Base-by-base conservation (phyloP, 2,329 filamentous ascomycete genomes). In the Diplocarpon rosae region DNA sequence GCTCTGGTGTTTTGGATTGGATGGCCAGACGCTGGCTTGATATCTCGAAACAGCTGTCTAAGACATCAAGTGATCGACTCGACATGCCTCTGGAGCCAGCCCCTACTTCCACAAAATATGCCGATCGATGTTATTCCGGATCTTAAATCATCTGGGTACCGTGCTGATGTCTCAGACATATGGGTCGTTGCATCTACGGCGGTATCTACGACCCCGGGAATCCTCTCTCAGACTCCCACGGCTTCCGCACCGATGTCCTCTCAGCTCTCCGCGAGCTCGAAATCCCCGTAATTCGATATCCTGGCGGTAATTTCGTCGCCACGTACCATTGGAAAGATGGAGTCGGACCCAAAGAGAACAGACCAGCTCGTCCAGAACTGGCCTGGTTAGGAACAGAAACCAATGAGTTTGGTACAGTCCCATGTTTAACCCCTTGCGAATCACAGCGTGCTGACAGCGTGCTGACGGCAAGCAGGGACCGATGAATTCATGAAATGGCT, bases 401-500 rank as follows among this genome's bases (percentile, higher is more conserved):
- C 24, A 92, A 92, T 61, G 69, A 81, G 50, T 89, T 92, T 57
- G 85, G 85, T 46, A 51, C n/a, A 36, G 46, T 32, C 9, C 30
- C 2, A 2, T 24, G 15, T 14, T 32, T 9, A 12, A 32, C 30
- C 11, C 4, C 30, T 12, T 3, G n/a, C 11, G 11, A 32, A 5
- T 10, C n/a, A 9, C 11, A 10, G n/a, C 29, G 8, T 30, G 8
- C 8, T 13, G 29, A 30, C 8, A 32, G 30, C 30, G 24, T 28
- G 31, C 28, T 51, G 15, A 51, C 17, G 56, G 52, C 55, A 27
- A 90, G 39, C 14, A 59, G 57, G 58, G 17, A 92, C 85, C 0
- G 84, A 92, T 62, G 86, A 92, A 67, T 92, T 92, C 64, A 76
- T 92, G 72, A 72, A 80, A 54, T 90, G 84, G 84, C 86, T 85